A percentile compares a stretch with the other conserved stretches of the same genome.
Conservation (phyloP, 345 rosid species). For the Eucalyptus virginea region DNA sequence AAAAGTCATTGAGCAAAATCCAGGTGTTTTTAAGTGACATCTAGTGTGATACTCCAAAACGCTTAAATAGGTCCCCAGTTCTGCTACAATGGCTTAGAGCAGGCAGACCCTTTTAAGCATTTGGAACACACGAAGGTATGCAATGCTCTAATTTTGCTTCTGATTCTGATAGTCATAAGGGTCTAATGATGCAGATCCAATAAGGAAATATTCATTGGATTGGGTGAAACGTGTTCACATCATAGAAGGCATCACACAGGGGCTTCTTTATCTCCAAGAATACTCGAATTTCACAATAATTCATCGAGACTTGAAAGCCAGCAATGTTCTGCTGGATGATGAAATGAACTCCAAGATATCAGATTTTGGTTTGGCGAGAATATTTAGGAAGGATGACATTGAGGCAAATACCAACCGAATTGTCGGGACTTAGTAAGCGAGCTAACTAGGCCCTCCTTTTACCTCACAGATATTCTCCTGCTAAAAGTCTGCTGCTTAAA, state of each 20-base stretch:
- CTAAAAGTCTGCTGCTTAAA: too few species aligned
- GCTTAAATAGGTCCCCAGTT: neutral
- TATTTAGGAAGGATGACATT: conserved; percentile 9
- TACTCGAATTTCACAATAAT: too few species aligned
- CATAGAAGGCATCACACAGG: too few species aligned
- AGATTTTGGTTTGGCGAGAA: conserved; percentile 32
- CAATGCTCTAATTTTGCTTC: neutral
- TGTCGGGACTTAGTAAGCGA: conserved; percentile 28
- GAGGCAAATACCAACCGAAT: conserved; percentile 30
- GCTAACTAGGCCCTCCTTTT: neutral
- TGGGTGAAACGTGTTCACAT: too few species aligned
- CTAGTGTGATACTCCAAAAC: neutral
- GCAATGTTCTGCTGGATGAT: conserved; percentile 17
- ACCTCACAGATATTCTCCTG: neutral
- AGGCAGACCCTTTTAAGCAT: neutral
- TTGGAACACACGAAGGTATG: neutral
- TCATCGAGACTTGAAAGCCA: too few species aligned
- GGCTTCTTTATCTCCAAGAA: too few species aligned
- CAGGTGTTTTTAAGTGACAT: neutral
- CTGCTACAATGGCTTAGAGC: neutral
- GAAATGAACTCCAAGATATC: conserved; percentile 32
- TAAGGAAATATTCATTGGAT: too few species aligned
- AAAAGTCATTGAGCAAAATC: neutral
- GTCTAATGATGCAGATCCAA: too few species aligned
- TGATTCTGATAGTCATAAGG: too few species aligned